Conservation (phyloP, 2,329 filamentous ascomycete species). For the Colletotrichum zoysiae region DNA sequence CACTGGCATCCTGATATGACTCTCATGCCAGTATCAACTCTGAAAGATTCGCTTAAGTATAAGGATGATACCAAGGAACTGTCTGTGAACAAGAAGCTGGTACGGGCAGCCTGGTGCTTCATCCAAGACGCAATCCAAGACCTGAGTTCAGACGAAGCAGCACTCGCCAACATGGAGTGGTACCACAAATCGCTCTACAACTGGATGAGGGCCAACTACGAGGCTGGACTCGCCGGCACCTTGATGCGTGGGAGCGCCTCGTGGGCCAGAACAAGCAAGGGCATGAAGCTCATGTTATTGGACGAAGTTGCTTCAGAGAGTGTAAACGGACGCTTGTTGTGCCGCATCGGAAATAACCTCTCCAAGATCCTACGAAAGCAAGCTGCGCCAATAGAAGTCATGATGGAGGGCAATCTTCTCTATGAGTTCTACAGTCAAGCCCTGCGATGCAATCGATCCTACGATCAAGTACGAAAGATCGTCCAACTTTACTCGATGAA, state of each 20-base stretch:
- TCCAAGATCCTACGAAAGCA: constrained; percentile 21
- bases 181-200: constrained; percentile 25
- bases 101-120: constrained; percentile 25
- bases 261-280: constrained; percentile 25
- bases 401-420: constrained; percentile 38
- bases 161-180: constrained; percentile 16
- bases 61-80: background rate
- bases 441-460: constrained; percentile 22
- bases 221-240: constrained; percentile 11
- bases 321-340: constrained; percentile 18
- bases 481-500: constrained; percentile 13
- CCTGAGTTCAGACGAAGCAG: constrained; percentile 1
- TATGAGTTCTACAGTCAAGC: constrained; percentile 35
- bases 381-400: constrained; percentile 26
- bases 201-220: constrained; percentile 28
- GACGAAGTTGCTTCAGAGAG: constrained; percentile 28
- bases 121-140: constrained; percentile 26
- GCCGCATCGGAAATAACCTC: constrained; percentile 27
- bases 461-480: constrained; percentile 14
- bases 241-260: constrained; percentile 20
- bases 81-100: constrained; percentile 18
- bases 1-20: constrained; percentile 30
- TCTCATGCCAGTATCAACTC: constrained; percentile 5
- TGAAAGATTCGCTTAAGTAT: too few species aligned
- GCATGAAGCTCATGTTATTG: constrained; percentile 36